Conservation (phyloP, 495 filamentous ascomycete genomes). For the Chaetomium fimeti region DNA sequence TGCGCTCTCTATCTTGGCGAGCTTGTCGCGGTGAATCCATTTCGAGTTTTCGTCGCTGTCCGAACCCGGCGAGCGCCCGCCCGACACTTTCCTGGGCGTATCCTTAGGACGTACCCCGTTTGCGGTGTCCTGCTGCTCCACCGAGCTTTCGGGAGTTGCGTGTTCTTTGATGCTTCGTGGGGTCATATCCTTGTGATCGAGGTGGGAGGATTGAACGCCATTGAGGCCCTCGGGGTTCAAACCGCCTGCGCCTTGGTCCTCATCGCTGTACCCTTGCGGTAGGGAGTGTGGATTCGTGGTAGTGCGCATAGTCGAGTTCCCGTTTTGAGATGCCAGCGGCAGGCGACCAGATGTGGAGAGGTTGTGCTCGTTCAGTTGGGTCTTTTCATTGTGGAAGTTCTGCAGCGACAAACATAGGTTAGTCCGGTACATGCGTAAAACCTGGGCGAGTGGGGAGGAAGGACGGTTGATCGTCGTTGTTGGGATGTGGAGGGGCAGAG, state of each 20-base stretch:
- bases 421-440: neutral
- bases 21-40: constrained; percentile 97
- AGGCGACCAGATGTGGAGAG: constrained; percentile 21
- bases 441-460: neutral
- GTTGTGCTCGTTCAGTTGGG: constrained; percentile 23
- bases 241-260: constrained; percentile 17
- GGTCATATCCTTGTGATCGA: constrained; percentile 39
- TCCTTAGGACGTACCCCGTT: constrained; percentile 23
- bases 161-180: constrained; percentile 52
- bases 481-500: constrained; percentile 11
- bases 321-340: constrained; percentile 37
- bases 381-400: constrained; percentile 25
- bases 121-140: constrained; percentile 53
- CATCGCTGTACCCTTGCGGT: constrained; percentile 25
- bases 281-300: constrained; percentile 19
- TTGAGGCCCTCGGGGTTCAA: constrained; percentile 27
- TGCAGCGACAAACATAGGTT: constrained; percentile 19
- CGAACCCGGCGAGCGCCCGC: constrained; percentile 11
- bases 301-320: constrained; percentile 29
- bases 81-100: constrained; percentile 12
- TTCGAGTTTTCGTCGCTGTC: constrained; percentile 60
- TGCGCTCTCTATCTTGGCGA: constrained; percentile 88
- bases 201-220: constrained; percentile 21
- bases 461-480: neutral
- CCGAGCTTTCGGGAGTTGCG: constrained; percentile 57